These are phyloP conservation scores for Peribolospora baueri DNA, from an alignment of 768 basidiomycete genomes.

Conservation along the genomic window DNA sequence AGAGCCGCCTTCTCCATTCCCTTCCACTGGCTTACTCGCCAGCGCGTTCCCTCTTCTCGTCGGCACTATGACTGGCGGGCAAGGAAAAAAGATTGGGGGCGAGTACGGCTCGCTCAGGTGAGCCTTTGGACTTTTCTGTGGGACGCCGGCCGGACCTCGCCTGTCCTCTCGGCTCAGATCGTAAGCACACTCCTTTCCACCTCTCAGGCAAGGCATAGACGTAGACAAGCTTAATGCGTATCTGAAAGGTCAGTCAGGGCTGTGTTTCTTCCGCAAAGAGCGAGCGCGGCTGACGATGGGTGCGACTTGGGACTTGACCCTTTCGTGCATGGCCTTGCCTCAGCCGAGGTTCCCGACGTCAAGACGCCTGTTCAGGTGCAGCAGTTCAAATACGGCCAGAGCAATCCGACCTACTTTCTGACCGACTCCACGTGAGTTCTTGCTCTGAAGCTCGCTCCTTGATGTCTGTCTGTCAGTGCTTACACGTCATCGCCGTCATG, in stretches of 20 bases:
- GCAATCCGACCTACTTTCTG: conserved; percentile 84
- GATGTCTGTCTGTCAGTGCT: background rate
- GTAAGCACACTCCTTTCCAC: background rate
- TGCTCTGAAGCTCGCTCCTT: background rate
- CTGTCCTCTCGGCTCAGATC: too few species aligned
- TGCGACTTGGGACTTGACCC: background rate
- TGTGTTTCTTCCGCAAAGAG: background rate
- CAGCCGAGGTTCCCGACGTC: conserved; percentile 31
- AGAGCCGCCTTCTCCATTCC: too few species aligned
- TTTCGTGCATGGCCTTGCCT: background rate
- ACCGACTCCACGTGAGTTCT: conserved; percentile 41
- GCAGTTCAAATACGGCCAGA: conserved; percentile 48
- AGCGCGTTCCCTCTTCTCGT: too few species aligned
- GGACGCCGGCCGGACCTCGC: too few species aligned
- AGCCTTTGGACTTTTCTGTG: too few species aligned
- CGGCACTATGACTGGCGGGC: too few species aligned
- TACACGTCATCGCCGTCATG: background rate
- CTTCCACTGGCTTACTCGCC: too few species aligned
- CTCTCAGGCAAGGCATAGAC: conserved; percentile 26
- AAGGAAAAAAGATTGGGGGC: too few species aligned
- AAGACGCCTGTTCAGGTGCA: conserved; percentile 47
- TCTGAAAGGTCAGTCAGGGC: background rate
- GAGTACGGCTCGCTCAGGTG: too few species aligned
- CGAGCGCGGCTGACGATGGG: background rate
- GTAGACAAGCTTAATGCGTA: conserved; percentile 35